Percentiles rank a stretch among this genome's conserved stretches.
These are phyloP conservation scores for Akanthomyces lecanii DNA, from an alignment of 2,329 filamentous ascomycete species.

Conservation along the genomic window DNA sequence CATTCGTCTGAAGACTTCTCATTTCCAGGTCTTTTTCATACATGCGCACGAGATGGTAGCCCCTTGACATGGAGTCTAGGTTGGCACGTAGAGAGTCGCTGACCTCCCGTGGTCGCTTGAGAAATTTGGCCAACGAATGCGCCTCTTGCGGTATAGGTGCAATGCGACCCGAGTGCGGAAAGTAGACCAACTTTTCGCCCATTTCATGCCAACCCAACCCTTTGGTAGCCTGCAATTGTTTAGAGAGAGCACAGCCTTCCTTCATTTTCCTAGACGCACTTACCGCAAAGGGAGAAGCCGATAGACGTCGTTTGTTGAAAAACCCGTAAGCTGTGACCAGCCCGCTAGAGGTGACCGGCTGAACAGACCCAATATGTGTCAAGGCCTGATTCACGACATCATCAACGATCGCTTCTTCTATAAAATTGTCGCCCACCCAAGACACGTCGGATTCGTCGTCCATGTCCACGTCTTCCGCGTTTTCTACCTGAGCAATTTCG, in stretches of 20 bases:
- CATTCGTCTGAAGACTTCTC: constrained; percentile 27
- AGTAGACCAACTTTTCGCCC: constrained; percentile 31
- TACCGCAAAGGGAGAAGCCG: background rate
- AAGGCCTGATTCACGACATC: constrained; percentile 13
- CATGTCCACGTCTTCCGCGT: background rate
- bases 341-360: no score
- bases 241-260: background rate
- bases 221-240: background rate
- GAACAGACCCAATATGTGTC: background rate
- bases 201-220: background rate
- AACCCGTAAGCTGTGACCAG: no score
- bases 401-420: background rate
- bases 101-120: constrained; percentile 18
- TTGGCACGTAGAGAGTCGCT: background rate
- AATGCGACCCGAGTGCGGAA: constrained; percentile 30
- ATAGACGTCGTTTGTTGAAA: background rate
- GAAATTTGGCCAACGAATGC: constrained; percentile 21
- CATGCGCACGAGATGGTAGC: constrained; percentile 42
- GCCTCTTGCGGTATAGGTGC: constrained; percentile 20
- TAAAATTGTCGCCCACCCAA: background rate
- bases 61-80: constrained; percentile 16
- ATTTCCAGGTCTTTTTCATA: constrained; percentile 48
- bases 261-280: background rate
- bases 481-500: background rate
- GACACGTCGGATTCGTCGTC: constrained; percentile 4